Evolutionary conservation across 1,284 basidiomycete species (phyloP).

Genomic region (Sphaerobolus stellatus): DNA sequence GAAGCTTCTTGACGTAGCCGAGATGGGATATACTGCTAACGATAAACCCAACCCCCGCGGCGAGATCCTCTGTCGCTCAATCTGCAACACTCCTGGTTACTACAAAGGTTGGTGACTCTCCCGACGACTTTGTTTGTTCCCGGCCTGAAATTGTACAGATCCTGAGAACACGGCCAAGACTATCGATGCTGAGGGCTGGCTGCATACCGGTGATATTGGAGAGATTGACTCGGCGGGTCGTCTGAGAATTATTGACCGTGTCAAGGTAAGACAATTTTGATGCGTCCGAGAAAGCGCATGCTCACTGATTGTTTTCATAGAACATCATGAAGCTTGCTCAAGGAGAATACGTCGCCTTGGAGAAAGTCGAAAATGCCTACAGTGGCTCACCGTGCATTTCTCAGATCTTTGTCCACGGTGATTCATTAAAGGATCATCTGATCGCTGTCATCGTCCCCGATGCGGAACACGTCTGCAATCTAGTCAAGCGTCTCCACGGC

Average conservation of each 20-base stretch:
- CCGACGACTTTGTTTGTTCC: slow-evolving; percentile 9
- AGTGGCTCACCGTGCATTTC: slow-evolving; percentile 67
- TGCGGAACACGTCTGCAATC: slow-evolving; percentile 58
- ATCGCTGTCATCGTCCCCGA: slow-evolving; percentile 84
- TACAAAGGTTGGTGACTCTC: slow-evolving; percentile 59
- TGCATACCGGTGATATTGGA: slow-evolving; percentile 90
- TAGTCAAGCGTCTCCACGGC: slow-evolving; percentile 59
- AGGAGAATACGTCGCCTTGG: slow-evolving; percentile 98
- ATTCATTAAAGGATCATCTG: slow-evolving; percentile 82
- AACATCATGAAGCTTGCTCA: slow-evolving; percentile 97
- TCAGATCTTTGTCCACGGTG: slow-evolving; percentile 85
- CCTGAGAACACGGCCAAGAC: slow-evolving; percentile 66
- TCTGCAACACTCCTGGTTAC: slow-evolving; percentile 64
- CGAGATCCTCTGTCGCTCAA: slow-evolving; percentile 78
- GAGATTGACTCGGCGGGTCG: slow-evolving; percentile 79
- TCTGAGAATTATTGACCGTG: slow-evolving; percentile 89
- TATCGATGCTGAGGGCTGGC: slow-evolving; percentile 80
- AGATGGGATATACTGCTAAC: slow-evolving; percentile 85
- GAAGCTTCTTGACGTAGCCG: slow-evolving; percentile 84
- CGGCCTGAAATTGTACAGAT: slow-evolving; percentile 46
- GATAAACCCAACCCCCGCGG: slow-evolving; percentile 93
- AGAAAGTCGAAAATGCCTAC: slow-evolving; percentile 90
- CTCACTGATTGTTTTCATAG: slow-evolving; percentile 43
- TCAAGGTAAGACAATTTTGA: slow-evolving; percentile 60
- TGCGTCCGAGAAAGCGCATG: not conserved